A percentile compares a stretch with the other conserved stretches of the same genome.
Conservation (phyloP, 2,329 filamentous ascomycete genomes). For the Fusarium compactum region DNA sequence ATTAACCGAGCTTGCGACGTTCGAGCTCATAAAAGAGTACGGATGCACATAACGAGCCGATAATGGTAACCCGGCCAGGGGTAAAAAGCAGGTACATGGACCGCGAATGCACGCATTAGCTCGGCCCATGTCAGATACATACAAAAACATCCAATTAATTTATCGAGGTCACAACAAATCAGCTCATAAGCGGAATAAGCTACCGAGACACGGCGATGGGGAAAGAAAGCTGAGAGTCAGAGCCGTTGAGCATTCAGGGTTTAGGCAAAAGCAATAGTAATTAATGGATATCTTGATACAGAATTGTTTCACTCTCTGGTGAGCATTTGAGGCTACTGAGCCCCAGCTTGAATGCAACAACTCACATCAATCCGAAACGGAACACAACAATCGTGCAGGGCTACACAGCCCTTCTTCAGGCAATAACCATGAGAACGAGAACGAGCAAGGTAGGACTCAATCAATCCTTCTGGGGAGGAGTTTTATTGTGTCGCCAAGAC, state of each 20-base stretch:
- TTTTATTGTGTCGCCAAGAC: conserved; percentile 40
- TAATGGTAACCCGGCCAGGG: conserved; percentile 16
- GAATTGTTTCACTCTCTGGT: conserved; percentile 14
- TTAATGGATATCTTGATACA: not conserved
- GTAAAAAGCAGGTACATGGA: conserved; percentile 23
- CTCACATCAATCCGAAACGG: conserved; percentile 31
- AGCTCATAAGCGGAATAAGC: conserved; percentile 36
- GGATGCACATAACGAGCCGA: conserved; percentile 13
- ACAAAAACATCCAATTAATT: not conserved
- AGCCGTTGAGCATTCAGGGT: not conserved
- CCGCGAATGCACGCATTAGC: conserved; percentile 30
- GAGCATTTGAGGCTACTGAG: conserved; percentile 7
- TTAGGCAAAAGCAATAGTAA: not conserved
- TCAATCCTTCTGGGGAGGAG: conserved; percentile 26
- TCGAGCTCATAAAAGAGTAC: conserved; percentile 10
- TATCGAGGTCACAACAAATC: conserved; percentile 19
- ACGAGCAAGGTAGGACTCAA: conserved; percentile 40
- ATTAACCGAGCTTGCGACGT: conserved; percentile 8
- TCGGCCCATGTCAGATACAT: conserved; percentile 37
- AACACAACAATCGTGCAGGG: conserved; percentile 29
- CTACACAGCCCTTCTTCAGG: conserved; percentile 30
- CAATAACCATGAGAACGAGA: conserved; percentile 5
- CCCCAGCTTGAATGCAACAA: conserved; percentile 22
- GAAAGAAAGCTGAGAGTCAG: not conserved
- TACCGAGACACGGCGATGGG: not conserved